Conservation (phyloP, 306 rosid genomes). For the Medicago lupulina region DNA sequence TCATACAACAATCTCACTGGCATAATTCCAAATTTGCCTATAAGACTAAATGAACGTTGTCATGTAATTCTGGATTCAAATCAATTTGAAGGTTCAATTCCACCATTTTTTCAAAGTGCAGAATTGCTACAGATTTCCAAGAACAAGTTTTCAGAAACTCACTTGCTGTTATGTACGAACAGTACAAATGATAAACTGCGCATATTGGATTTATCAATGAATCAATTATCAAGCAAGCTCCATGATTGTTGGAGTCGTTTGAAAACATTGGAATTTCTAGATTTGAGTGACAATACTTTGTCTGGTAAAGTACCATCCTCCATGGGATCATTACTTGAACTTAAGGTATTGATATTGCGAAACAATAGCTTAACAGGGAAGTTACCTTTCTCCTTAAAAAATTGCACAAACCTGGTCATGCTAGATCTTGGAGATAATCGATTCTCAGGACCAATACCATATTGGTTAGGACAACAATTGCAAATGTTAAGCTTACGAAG, state of each 20-base stretch:
- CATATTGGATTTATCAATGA: not conserved
- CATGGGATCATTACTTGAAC: constrained; percentile 15
- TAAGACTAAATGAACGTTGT: not conserved
- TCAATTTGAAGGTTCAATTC: constrained; percentile 32
- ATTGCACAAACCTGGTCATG: not conserved
- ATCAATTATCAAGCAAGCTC: not conserved
- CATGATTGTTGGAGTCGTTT: constrained; percentile 5
- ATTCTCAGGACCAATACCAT: constrained; percentile 11
- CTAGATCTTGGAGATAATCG: constrained; percentile 19
- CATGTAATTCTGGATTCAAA: not conserved
- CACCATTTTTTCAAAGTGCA: constrained; percentile 6
- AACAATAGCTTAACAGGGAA: constrained; percentile 26
- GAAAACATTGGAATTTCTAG: not conserved
- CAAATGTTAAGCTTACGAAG: constrained; percentile 22
- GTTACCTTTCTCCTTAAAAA: constrained; percentile 11
- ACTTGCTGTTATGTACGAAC: not conserved
- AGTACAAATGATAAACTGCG: not conserved
- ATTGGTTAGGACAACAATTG: constrained; percentile 26
- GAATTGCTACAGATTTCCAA: not conserved
- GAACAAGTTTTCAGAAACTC: constrained; percentile 9
- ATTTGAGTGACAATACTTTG: constrained; percentile 15
- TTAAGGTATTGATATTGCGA: not conserved
- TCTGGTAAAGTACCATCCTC: constrained; percentile 2
- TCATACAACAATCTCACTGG: constrained; percentile 30
- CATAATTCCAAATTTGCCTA: constrained; percentile 10